A percentile compares a stretch with the other conserved stretches of the same genome.
These are phyloP conservation scores for Lobosporangium transversale DNA, from an alignment of 192 early-diverging fungal species.

Conservation along the genomic window DNA sequence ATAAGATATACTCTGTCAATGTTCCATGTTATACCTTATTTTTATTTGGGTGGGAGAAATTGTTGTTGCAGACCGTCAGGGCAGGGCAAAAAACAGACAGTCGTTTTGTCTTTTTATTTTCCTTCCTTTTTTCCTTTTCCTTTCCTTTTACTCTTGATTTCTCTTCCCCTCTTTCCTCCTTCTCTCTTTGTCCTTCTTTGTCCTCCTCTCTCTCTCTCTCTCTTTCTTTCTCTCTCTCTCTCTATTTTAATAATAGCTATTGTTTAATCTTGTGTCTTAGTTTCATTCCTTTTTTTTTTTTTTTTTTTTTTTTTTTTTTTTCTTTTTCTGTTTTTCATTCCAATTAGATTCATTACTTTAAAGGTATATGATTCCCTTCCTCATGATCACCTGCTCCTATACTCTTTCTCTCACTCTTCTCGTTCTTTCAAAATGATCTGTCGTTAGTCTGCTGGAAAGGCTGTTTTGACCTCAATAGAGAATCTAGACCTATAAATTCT, in stretches of 20 bases:
- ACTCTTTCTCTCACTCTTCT: no score
- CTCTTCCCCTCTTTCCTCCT: not conserved
- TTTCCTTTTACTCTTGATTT: not conserved
- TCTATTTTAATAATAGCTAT: not conserved
- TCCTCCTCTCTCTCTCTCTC: not conserved
- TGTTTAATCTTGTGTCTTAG: not conserved
- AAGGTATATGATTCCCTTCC: not conserved
- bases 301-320: not conserved
- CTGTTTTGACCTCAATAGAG: no score
- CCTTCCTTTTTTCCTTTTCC: not conserved
- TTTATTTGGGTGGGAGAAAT: not conserved
- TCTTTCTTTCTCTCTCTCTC: conserved; percentile 1
- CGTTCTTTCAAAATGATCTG: no score
- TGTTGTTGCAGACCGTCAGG: not conserved
- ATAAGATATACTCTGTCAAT: no score
- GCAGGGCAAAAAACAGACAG: not conserved
- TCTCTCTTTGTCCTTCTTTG: not conserved
- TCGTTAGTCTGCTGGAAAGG: no score
- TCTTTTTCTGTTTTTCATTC: not conserved
- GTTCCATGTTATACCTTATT: not conserved
- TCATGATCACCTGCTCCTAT: not conserved
- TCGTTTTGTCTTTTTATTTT: conserved; percentile 1
- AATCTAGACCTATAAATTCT: no score
- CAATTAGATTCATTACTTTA: not conserved
- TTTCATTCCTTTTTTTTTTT: not conserved